phyloP scores from a whole-genome alignment of 148 eudicot genomes.

The Tetragonia tetragonoides region DNA sequence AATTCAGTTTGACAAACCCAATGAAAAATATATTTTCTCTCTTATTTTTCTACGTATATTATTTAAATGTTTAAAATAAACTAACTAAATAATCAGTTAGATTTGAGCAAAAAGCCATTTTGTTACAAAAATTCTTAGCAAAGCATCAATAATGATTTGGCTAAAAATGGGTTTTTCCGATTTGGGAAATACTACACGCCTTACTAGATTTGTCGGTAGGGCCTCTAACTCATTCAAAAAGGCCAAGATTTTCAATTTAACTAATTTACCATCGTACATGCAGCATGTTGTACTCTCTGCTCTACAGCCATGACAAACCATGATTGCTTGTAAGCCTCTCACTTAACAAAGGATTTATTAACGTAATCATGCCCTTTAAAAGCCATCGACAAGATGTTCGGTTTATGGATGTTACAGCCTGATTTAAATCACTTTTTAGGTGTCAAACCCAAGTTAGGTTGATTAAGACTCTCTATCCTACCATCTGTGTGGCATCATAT shows the following conservation, averaged over 20 bases:
- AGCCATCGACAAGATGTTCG: conserved; percentile 30
- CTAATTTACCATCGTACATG: conserved; percentile 18
- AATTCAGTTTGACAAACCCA: too few relatives aligned
- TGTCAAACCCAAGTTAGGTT: background rate
- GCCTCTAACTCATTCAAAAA: background rate
- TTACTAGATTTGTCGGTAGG: conserved; percentile 25
- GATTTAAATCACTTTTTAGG: background rate
- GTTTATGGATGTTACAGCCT: conserved; percentile 18
- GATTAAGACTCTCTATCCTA: conserved; percentile 1
- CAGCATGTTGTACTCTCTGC: background rate
- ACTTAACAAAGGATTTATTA: conserved; percentile 25
- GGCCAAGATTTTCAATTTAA: background rate
- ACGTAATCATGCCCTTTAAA: conserved; percentile 28
- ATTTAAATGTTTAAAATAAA: too few relatives aligned
- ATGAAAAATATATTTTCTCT: too few relatives aligned
- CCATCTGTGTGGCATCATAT: too few relatives aligned
- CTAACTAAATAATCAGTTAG: too few relatives aligned
- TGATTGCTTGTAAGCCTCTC: conserved; percentile 15
- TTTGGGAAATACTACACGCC: conserved; percentile 8
- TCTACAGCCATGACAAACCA: conserved; percentile 20
- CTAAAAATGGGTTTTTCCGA: background rate
- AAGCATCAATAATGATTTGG: too few relatives aligned
- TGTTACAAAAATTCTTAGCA: too few relatives aligned
- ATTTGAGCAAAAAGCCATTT: too few relatives aligned
- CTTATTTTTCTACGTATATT: too few relatives aligned